Evolutionary conservation across 768 basidiomycete genomes (phyloP).

Genomic region (Mycena alexandri): DNA sequence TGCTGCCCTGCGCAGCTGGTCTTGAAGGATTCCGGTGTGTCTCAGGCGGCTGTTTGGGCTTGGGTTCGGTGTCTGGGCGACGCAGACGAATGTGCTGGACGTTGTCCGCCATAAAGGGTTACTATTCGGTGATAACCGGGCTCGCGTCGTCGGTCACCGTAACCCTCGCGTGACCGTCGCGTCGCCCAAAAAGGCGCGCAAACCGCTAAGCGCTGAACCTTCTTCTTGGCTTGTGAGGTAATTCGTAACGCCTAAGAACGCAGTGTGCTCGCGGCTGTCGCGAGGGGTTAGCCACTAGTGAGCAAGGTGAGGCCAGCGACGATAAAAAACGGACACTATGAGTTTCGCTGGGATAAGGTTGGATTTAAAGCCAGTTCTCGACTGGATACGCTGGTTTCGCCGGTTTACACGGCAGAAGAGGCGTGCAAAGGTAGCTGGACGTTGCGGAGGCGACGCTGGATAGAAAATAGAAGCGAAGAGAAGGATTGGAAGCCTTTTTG

Average conservation of each 20-base stretch:
- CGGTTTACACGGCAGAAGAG: conserved; percentile 27
- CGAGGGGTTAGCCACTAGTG: conserved; percentile 23
- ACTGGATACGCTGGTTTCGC: conserved; percentile 11
- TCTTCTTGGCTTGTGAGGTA: conserved; percentile 30
- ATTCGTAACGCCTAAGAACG: conserved; percentile 8
- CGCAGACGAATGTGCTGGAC: conserved; percentile 56
- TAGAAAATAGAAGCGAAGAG: conserved; percentile 32
- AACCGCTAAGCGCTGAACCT: too few species aligned
- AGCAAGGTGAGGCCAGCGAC: background rate
- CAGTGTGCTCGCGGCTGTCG: conserved; percentile 20
- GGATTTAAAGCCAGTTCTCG: background rate
- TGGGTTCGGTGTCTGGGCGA: conserved; percentile 50
- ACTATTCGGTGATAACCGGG: too few species aligned
- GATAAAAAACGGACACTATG: background rate
- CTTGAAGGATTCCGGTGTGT: conserved; percentile 82
- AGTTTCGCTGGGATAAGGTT: background rate
- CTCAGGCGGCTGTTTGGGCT: conserved; percentile 52
- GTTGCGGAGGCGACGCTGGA: conserved; percentile 35
- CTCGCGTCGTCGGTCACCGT: conserved; percentile 12
- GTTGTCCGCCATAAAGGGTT: conserved; percentile 10
- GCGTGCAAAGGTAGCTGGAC: conserved; percentile 29
- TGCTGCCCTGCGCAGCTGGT: conserved; percentile 80
- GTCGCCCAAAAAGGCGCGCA: background rate
- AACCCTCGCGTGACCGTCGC: too few species aligned
- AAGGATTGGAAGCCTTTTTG: conserved; percentile 12